phyloP scores from a whole-genome alignment of 495 filamentous ascomycete species.

The Penicillium salamii region DNA sequence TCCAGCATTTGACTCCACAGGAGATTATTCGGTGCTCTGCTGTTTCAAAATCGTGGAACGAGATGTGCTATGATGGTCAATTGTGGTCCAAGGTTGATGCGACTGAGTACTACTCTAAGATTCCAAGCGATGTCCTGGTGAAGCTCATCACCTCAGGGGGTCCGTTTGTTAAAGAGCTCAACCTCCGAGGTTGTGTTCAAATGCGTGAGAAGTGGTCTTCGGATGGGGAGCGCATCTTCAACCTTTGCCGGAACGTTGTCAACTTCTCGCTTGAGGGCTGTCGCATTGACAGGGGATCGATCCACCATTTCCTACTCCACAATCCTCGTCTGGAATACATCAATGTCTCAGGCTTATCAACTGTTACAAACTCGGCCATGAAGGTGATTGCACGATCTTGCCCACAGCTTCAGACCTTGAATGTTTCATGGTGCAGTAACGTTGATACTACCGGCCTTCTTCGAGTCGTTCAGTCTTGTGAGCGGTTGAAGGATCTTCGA shows the following conservation, averaged over 20 bases:
- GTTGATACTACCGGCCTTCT: slow-evolving; percentile 80
- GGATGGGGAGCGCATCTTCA: slow-evolving; percentile 64
- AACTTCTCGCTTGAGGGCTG: slow-evolving; percentile 88
- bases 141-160: slow-evolving; percentile 84
- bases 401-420: slow-evolving; percentile 73
- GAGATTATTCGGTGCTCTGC: slow-evolving; percentile 79
- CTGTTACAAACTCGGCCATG: slow-evolving; percentile 81
- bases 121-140: slow-evolving; percentile 76
- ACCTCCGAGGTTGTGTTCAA: slow-evolving; percentile 73
- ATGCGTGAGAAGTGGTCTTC: slow-evolving; percentile 75
- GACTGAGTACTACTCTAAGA: slow-evolving; percentile 80
- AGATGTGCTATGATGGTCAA: slow-evolving; percentile 92
- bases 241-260: slow-evolving; percentile 80
- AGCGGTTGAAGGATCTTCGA: slow-evolving; percentile 71
- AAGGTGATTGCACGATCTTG: slow-evolving; percentile 84
- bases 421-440: slow-evolving; percentile 87
- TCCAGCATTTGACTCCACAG: slow-evolving; percentile 72
- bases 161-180: slow-evolving; percentile 87
- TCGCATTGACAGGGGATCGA: slow-evolving; percentile 71
- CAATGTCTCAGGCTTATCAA: slow-evolving; percentile 77
- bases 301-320: slow-evolving; percentile 75
- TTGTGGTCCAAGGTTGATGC: slow-evolving; percentile 85
- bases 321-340: slow-evolving; percentile 77
- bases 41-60: slow-evolving; percentile 78
- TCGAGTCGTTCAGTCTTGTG: slow-evolving; percentile 68